Evolutionary conservation across 139 green algal species (phyloP).

Genomic region (Tetradesmus lagerheimii): DNA sequence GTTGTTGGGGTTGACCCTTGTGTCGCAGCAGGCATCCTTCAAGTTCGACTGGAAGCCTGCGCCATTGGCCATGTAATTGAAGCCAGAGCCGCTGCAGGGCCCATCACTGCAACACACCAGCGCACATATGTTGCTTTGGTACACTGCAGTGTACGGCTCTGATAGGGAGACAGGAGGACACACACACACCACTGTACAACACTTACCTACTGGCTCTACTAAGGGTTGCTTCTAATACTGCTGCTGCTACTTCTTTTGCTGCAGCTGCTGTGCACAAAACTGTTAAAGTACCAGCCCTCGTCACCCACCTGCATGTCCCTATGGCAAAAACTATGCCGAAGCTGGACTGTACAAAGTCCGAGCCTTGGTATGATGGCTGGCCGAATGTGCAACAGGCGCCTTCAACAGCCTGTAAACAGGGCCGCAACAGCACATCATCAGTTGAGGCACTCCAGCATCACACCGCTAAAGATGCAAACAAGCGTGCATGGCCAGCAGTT

Average conservation of each 20-base stretch:
- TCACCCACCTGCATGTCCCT: not conserved
- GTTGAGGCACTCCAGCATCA: not conserved
- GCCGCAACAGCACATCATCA: not conserved
- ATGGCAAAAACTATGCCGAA: not conserved
- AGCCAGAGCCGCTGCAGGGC: not conserved
- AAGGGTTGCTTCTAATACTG: too few species aligned
- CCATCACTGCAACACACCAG: slow-evolving; percentile 4
- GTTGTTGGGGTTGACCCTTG: not conserved
- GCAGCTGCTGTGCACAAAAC: too few species aligned
- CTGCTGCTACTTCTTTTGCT: too few species aligned
- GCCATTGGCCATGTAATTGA: not conserved
- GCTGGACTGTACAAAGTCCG: not conserved
- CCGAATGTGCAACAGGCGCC: not conserved
- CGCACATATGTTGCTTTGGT: too few species aligned
- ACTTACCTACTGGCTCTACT: too few species aligned
- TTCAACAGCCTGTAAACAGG: not conserved
- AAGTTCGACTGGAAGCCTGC: not conserved
- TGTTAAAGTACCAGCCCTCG: too few species aligned
- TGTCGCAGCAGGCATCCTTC: not conserved
- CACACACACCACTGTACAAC: too few species aligned
- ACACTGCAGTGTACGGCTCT: too few species aligned
- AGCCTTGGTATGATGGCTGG: not conserved
- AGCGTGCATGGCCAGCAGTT: too few species aligned
- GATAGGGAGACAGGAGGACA: too few species aligned
- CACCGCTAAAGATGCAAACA: not conserved